Evolutionary conservation across 2,329 filamentous ascomycete genomes (phyloP).

Genomic region (Fonsecaea pugnacius): DNA sequence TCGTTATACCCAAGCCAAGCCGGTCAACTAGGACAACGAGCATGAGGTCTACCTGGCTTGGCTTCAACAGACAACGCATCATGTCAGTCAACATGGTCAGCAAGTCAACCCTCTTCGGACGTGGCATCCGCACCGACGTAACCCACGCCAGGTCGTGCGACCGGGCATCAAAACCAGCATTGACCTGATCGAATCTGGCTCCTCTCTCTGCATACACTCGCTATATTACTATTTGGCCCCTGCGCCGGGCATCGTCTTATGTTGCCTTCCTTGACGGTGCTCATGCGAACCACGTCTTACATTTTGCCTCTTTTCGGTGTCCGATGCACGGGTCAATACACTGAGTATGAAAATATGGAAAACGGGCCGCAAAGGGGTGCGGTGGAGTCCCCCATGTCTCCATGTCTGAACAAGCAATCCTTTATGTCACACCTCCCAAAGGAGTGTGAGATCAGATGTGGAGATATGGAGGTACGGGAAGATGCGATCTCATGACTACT

Average conservation of each 20-base stretch:
- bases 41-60: background rate
- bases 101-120: background rate
- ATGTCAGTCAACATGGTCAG: constrained; percentile 1
- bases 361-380: background rate
- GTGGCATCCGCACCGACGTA: background rate
- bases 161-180: background rate
- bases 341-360: background rate
- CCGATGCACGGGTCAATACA: background rate
- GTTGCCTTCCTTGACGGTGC: background rate
- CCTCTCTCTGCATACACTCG: background rate
- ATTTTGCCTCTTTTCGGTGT: background rate
- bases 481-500: constrained; percentile 6
- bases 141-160: background rate
- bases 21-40: background rate
- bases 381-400: background rate
- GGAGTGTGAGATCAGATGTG: constrained; percentile 1
- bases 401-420: background rate
- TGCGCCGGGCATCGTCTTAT: constrained; percentile 1
- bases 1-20: background rate
- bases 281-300: background rate
- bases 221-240: background rate
- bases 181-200: background rate
- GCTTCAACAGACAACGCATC: constrained; percentile 1
- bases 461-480: background rate
- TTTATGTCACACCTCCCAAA: background rate